These are phyloP conservation scores for Brasenia schreberi DNA, from an alignment of 164 flowering plant species.

Conservation along the genomic window DNA sequence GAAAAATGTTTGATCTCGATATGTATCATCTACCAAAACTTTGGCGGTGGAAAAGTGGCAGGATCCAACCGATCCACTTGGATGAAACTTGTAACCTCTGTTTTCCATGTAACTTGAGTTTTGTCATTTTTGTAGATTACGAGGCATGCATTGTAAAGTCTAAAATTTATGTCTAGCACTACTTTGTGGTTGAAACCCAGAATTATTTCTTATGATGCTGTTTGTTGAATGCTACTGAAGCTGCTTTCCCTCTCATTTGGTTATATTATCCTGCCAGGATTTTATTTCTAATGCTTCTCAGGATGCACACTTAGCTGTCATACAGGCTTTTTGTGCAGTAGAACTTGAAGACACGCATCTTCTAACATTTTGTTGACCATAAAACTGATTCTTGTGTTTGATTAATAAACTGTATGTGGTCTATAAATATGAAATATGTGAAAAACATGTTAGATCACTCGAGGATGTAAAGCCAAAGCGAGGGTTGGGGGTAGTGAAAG, in stretches of 20 bases:
- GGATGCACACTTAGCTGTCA: too few species aligned
- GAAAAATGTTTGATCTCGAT: background rate
- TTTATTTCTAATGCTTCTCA: too few species aligned
- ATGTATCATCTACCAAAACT: background rate
- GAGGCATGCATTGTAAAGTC: background rate
- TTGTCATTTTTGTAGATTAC: background rate
- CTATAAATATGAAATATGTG: too few species aligned
- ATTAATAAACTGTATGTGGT: too few species aligned
- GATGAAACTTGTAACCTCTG: background rate
- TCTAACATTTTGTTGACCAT: too few species aligned
- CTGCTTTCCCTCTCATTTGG: background rate
- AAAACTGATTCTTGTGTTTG: too few species aligned
- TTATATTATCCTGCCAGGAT: too few species aligned
- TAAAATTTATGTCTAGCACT: background rate
- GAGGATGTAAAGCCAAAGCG: too few species aligned
- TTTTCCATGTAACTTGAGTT: background rate
- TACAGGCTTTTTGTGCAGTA: too few species aligned
- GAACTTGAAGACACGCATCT: too few species aligned
- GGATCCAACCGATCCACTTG: background rate
- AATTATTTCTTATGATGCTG: background rate
- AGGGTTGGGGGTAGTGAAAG: too few species aligned
- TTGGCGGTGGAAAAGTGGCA: background rate
- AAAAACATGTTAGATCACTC: too few species aligned
- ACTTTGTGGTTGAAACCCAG: background rate
- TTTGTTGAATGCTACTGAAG: background rate